phyloP scores from a whole-genome alignment of 2,329 filamentous ascomycete genomes.

The Aureobasidium musti region DNA sequence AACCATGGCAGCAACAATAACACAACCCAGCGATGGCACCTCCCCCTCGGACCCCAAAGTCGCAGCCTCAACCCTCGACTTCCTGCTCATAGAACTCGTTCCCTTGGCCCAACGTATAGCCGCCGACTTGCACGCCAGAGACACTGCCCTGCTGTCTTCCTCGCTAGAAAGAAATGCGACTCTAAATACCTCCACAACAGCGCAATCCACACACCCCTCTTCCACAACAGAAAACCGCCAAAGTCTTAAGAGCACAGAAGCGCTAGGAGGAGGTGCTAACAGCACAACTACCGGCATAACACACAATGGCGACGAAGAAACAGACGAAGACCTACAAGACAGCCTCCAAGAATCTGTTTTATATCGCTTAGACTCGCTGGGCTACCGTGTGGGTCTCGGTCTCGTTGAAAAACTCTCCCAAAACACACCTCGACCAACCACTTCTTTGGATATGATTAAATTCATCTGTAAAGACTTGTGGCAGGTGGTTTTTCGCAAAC shows the following conservation, averaged over 20 bases:
- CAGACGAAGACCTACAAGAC: slow-evolving; percentile 64
- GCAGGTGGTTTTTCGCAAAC: slow-evolving; percentile 92
- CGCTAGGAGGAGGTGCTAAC: neutral
- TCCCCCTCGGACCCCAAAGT: slow-evolving; percentile 45
- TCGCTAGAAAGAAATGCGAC: neutral
- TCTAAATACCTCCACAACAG: neutral
- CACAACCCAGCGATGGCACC: neutral
- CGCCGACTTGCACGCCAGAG: slow-evolving; percentile 63
- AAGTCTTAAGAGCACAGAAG: slow-evolving; percentile 31
- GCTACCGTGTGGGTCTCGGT: slow-evolving; percentile 90
- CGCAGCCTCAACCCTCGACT: slow-evolving; percentile 83
- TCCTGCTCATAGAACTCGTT: slow-evolving; percentile 94
- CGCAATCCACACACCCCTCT: neutral
- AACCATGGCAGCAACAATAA: slow-evolving; percentile 1
- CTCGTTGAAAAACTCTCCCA: slow-evolving; percentile 74
- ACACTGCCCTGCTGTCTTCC: slow-evolving; percentile 44
- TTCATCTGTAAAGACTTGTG: slow-evolving; percentile 98
- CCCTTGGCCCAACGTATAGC: slow-evolving; percentile 88
- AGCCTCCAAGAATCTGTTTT: slow-evolving; percentile 83
- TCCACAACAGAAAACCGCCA: neutral
- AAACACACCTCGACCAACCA: slow-evolving; percentile 65
- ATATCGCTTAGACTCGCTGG: slow-evolving; percentile 77
- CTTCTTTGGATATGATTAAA: slow-evolving; percentile 94
- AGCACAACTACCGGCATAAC: neutral
- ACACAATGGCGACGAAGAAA: slow-evolving; percentile 21